phyloP scores from a whole-genome alignment of 1,284 basidiomycete species.

The Leccinum ponderosum region DNA sequence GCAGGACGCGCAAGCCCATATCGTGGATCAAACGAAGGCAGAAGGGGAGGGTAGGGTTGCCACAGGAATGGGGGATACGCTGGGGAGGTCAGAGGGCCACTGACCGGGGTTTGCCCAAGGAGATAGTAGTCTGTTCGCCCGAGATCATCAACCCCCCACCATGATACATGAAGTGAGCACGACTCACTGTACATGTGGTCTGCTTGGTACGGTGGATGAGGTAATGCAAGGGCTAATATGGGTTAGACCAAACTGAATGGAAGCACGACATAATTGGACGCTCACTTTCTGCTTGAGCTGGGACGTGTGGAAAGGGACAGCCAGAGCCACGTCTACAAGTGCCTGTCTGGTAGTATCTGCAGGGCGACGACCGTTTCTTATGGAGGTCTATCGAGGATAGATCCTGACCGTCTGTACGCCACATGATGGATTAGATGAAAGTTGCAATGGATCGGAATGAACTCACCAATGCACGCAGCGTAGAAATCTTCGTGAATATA shows the following conservation, averaged over 20 bases:
- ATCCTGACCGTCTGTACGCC: slow-evolving; percentile 13
- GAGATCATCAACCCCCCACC: slow-evolving; percentile 8
- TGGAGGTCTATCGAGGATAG: not conserved
- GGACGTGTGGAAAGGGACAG: slow-evolving; percentile 29
- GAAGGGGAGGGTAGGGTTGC: slow-evolving; percentile 22
- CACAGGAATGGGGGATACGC: slow-evolving; percentile 24
- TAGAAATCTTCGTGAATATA: slow-evolving; percentile 19
- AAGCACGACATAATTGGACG: not conserved
- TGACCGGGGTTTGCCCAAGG: slow-evolving; percentile 20
- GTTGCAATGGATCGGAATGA: not conserved
- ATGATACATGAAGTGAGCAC: not conserved
- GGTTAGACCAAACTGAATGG: slow-evolving; percentile 14
- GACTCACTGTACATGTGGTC: slow-evolving; percentile 24
- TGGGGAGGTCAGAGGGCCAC: slow-evolving; percentile 17
- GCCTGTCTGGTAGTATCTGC: slow-evolving; percentile 27
- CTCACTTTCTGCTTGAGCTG: slow-evolving; percentile 18
- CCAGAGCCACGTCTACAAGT: slow-evolving; percentile 30
- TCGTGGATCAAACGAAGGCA: slow-evolving; percentile 17
- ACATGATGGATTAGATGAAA: slow-evolving; percentile 9
- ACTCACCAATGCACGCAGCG: slow-evolving; percentile 19
- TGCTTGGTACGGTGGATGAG: slow-evolving; percentile 12
- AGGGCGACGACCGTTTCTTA: slow-evolving; percentile 14
- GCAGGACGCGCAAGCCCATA: slow-evolving; percentile 13
- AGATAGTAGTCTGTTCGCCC: slow-evolving; percentile 19
- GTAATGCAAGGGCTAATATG: slow-evolving; percentile 4